phyloP scores from a whole-genome alignment of 2,329 filamentous ascomycete species.

The Mariannaea elegans region DNA sequence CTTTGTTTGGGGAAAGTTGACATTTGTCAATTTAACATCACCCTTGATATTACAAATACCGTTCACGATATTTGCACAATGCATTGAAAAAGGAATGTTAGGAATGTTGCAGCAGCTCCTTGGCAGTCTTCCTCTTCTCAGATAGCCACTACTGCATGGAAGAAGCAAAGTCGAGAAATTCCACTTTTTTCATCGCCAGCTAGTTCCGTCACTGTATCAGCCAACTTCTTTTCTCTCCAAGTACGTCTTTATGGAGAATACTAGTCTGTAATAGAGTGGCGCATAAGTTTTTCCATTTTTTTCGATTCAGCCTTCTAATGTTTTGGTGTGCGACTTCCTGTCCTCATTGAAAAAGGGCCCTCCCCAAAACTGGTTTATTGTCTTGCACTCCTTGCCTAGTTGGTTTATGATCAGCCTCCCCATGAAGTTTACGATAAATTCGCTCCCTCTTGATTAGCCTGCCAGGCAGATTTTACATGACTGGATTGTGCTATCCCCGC shows the following conservation, averaged over 20 bases:
- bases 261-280: constrained; percentile 6
- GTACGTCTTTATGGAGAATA: constrained; percentile 24
- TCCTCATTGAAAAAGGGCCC: constrained; percentile 31
- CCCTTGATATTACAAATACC: too few relatives aligned
- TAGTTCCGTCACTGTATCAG: constrained; percentile 30
- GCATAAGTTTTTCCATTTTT: not conserved
- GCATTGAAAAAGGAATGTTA: too few relatives aligned
- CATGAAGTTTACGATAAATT: constrained; percentile 20
- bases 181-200: constrained; percentile 30
- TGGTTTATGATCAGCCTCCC: not conserved
- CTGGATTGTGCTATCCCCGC: too few relatives aligned
- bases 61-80: too few relatives aligned
- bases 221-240: constrained; percentile 8
- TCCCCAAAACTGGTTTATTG: constrained; percentile 35
- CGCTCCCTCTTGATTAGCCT: constrained; percentile 30
- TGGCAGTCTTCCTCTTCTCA: constrained; percentile 36
- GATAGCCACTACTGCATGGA: constrained; percentile 37
- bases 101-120: constrained; percentile 34
- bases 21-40: too few relatives aligned
- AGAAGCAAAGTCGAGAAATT: constrained; percentile 34
- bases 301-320: too few relatives aligned
- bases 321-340: not conserved
- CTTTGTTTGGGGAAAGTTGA: too few relatives aligned
- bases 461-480: too few relatives aligned
- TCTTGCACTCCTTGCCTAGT: constrained; percentile 10